A percentile compares a stretch with the other conserved stretches of the same genome.
Evolutionary conservation across 306 rosid genomes (phyloP).

Genomic region (Arachis stenosperma): DNA sequence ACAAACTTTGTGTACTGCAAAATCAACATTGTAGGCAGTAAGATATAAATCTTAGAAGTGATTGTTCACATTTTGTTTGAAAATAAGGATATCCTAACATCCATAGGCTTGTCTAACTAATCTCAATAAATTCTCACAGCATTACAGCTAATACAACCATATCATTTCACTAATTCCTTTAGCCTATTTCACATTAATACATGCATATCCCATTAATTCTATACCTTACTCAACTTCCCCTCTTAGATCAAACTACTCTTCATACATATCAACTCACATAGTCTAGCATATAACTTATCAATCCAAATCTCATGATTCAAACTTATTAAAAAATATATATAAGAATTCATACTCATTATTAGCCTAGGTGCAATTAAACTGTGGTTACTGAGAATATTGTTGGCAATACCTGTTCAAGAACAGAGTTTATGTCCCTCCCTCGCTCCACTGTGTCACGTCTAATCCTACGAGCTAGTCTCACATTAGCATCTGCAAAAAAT

Average conservation of each 20-base stretch:
- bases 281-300: too few species aligned
- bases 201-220: too few species aligned
- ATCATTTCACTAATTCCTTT: too few species aligned
- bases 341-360: slow-evolving; percentile 4
- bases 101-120: too few species aligned
- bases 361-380: slow-evolving; percentile 1
- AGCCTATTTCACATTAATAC: too few species aligned
- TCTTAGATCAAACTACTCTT: too few species aligned
- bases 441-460: slow-evolving; percentile 97
- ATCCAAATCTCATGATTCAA: not conserved
- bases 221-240: too few species aligned
- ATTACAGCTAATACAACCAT: too few species aligned
- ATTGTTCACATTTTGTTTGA: slow-evolving; percentile 20
- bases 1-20: slow-evolving; percentile 97
- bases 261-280: too few species aligned
- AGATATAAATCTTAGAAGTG: slow-evolving; percentile 28
- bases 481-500: slow-evolving; percentile 85
- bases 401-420: slow-evolving; percentile 81
- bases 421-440: slow-evolving; percentile 92
- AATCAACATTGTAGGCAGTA: slow-evolving; percentile 32
- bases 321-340: slow-evolving; percentile 13
- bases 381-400: slow-evolving; percentile 17
- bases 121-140: too few species aligned
- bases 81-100: too few species aligned
- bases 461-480: slow-evolving; percentile 98